Evolutionary conservation across 2,329 filamentous ascomycete genomes (phyloP).

Genomic region (Scolecobasidium constrictum): DNA sequence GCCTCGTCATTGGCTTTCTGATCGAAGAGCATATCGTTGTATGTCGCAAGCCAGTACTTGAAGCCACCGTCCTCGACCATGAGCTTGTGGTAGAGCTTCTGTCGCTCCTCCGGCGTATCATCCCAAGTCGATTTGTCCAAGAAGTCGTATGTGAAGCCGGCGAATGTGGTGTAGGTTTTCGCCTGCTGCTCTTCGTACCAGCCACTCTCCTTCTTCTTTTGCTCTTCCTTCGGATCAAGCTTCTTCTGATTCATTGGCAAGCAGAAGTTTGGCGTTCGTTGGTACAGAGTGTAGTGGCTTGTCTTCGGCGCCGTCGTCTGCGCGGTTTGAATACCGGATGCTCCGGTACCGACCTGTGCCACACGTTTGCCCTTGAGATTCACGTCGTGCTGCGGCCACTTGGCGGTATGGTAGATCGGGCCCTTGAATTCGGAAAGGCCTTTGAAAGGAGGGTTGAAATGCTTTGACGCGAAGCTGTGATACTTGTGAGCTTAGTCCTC

Average conservation of each 20-base stretch:
- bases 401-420: constrained; percentile 47
- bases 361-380: constrained; percentile 47
- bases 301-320: constrained; percentile 39
- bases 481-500: too few species aligned
- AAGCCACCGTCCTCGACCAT: constrained; percentile 24
- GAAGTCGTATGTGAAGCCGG: constrained; percentile 49
- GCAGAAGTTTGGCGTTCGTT: constrained; percentile 52
- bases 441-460: constrained; percentile 16
- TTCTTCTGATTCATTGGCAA: constrained; percentile 47
- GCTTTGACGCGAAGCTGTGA: constrained; percentile 48
- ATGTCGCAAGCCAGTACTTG: constrained; percentile 25
- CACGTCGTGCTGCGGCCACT: constrained; percentile 49
- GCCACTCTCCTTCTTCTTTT: constrained; percentile 27
- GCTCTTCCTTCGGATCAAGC: constrained; percentile 41
- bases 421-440: constrained; percentile 52
- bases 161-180: constrained; percentile 30
- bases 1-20: constrained; percentile 27
- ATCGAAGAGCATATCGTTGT: constrained; percentile 25
- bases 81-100: constrained; percentile 31
- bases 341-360: constrained; percentile 54
- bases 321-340: constrained; percentile 52
- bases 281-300: constrained; percentile 2
- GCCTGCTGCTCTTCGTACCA: constrained; percentile 43
- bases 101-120: constrained; percentile 29
- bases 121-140: constrained; percentile 42